Evolutionary conservation across 768 basidiomycete species (phyloP).

Genomic region (Piloderma croceum): DNA sequence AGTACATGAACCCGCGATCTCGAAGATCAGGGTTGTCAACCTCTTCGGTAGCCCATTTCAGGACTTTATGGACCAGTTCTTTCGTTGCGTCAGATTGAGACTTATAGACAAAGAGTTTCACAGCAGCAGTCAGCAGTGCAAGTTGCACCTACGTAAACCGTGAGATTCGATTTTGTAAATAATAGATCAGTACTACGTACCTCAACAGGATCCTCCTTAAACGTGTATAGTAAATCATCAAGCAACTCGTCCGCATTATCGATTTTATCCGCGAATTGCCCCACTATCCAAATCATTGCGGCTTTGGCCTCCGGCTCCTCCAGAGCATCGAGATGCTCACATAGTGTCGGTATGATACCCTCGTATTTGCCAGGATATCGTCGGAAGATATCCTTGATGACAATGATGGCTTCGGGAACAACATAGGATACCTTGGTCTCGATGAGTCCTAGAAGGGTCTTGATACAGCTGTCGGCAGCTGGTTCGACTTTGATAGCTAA

Average conservation of each 20-base stretch:
- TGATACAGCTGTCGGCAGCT: conserved; percentile 87
- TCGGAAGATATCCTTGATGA: conserved; percentile 97
- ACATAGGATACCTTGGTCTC: conserved; percentile 94
- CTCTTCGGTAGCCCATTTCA: conserved; percentile 97
- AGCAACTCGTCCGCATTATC: conserved; percentile 94
- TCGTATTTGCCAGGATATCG: conserved; percentile 96
- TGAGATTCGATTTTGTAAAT: not conserved
- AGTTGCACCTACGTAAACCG: conserved; percentile 94
- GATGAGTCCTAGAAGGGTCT: conserved; percentile 78
- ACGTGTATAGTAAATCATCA: conserved; percentile 85
- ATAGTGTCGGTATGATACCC: conserved; percentile 89
- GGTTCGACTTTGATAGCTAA: conserved; percentile 95
- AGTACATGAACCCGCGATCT: conserved; percentile 99
- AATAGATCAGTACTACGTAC: conserved; percentile 37
- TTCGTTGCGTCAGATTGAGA: conserved; percentile 78
- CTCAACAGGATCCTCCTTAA: conserved; percentile 91
- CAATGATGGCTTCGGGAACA: conserved; percentile 94
- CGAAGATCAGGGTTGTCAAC: conserved; percentile 97
- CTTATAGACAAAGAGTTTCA: conserved; percentile 94
- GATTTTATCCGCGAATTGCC: conserved; percentile 92
- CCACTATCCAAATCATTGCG: conserved; percentile 96
- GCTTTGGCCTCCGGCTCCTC: conserved; percentile 98
- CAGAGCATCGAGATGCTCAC: conserved; percentile 84
- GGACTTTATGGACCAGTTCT: conserved; percentile 86
- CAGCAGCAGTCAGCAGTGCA: conserved; percentile 86